Evolutionary conservation across 208 protist species (phyloP), one percentile per base, ranked within the genome.

Genomic region (Leptomonas pyrrhocoris): DNA sequence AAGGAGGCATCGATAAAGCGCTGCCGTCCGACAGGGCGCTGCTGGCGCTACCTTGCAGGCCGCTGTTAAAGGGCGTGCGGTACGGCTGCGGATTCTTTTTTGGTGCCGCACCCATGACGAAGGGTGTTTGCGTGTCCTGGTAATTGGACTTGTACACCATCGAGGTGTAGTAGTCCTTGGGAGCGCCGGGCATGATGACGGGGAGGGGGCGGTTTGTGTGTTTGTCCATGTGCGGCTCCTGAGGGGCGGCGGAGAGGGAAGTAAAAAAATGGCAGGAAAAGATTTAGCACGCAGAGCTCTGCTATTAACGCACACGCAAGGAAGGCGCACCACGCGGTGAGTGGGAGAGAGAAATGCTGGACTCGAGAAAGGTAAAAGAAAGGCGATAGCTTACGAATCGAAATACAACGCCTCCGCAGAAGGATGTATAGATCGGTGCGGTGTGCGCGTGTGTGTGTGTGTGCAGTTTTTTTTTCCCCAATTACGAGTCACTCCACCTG

Each of bases 111-210:
- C 36, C 56, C 11, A 45, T 21, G 15, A 56, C 25, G 15, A 66
- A 58, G 19, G 57, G 56, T 12, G 42, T 27, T 27, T 69, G 63
- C 49, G 66, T 45, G 40, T 77, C 63, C 34, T 70, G 55, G 63
- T 80, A 82, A 57, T 79, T 86, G 11, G 77, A 86, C 18, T 80
- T 68, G 34, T 80, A 81, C 61, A 86, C 77, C 85, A 88, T 81
- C 34, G 81, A 73, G 42, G 76, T 80, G 66, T 86, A 88, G 73
- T 79, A 85, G 34, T 90, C 64, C 15, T 72, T 68, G 1, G 68
- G 63, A 21, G 38, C 30, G 16, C 46, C 53, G 13, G 78, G 73
- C 78, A 83, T 79, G 13, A 49, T 62, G 57, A 31, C 43, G 49
- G 18, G 2, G 15, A 16, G 2, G 54, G 45, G 13, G 53, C 28